phyloP scores from a whole-genome alignment of 345 rosid genomes.

The Anastatica hierochuntica region DNA sequence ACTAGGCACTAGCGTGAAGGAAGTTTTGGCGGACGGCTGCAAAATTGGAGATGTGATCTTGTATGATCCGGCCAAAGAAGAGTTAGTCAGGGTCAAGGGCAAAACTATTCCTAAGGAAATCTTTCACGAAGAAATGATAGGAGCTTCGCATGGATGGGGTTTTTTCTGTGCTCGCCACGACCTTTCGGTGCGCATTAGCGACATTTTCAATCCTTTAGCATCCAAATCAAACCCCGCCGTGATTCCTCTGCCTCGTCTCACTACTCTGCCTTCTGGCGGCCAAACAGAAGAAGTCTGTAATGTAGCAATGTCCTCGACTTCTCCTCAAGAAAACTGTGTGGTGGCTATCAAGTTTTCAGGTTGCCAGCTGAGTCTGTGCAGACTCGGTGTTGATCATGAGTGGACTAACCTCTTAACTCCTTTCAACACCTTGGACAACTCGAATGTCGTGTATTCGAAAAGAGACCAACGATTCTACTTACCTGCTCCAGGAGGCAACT shows the following conservation, averaged over 20 bases:
- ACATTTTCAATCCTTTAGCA: neutral
- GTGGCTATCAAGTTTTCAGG: conserved; percentile 1
- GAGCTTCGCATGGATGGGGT: conserved; percentile 14
- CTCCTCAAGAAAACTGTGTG: neutral
- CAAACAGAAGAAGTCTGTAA: neutral
- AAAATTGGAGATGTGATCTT: neutral
- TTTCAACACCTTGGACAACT: neutral
- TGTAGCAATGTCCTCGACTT: conserved; percentile 5
- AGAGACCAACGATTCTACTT: conserved; percentile 1
- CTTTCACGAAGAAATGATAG: neutral
- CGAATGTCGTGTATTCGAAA: conserved; percentile 7
- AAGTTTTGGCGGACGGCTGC: neutral
- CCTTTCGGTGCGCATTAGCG: neutral
- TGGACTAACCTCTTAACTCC: conserved; percentile 6
- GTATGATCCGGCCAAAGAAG: neutral
- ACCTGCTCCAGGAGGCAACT: conserved; percentile 6
- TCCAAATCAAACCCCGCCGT: neutral
- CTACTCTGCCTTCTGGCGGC: neutral
- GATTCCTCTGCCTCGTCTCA: conserved; percentile 1
- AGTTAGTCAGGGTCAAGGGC: neutral
- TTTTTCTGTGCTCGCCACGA: neutral
- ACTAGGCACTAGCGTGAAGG: neutral
- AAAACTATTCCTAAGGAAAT: neutral
- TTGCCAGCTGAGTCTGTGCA: neutral
- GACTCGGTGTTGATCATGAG: neutral